Conservation (phyloP, 148 eudicot species). For the Rhododendron griersonianum region DNA sequence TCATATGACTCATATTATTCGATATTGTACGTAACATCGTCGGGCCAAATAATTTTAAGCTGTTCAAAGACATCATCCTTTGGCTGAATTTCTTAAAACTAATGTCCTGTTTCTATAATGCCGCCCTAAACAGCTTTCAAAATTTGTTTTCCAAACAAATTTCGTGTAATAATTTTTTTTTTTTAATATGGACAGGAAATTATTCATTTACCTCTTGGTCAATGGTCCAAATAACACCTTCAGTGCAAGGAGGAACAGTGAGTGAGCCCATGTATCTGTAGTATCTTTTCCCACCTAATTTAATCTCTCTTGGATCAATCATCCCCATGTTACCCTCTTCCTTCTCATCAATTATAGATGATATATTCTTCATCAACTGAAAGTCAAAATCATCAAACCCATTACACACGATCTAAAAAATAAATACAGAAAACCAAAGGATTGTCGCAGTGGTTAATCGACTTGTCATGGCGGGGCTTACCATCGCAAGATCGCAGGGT, state of each 20-base stretch:
- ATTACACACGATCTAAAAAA: background rate
- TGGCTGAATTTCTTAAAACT: background rate
- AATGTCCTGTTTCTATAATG: background rate
- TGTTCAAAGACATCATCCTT: background rate
- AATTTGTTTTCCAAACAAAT: background rate
- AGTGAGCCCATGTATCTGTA: conserved; percentile 72
- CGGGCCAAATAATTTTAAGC: background rate
- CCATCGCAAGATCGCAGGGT: background rate
- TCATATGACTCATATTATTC: background rate
- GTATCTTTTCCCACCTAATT: conserved; percentile 21
- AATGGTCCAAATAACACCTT: conserved; percentile 73
- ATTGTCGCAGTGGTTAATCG: background rate
- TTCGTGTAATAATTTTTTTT: background rate
- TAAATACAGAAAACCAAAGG: background rate
- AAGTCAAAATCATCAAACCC: background rate
- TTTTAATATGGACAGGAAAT: background rate
- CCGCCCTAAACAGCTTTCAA: background rate
- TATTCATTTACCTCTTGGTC: conserved; percentile 28
- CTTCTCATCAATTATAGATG: conserved; percentile 22
- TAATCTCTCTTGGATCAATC: conserved; percentile 45
- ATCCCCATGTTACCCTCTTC: conserved; percentile 25
- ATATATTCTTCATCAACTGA: conserved; percentile 46
- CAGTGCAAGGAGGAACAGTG: conserved; percentile 77
- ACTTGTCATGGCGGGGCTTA: background rate
- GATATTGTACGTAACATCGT: background rate